phyloP scores from a whole-genome alignment of 768 basidiomycete genomes.

The Tricholoma flavovirens region DNA sequence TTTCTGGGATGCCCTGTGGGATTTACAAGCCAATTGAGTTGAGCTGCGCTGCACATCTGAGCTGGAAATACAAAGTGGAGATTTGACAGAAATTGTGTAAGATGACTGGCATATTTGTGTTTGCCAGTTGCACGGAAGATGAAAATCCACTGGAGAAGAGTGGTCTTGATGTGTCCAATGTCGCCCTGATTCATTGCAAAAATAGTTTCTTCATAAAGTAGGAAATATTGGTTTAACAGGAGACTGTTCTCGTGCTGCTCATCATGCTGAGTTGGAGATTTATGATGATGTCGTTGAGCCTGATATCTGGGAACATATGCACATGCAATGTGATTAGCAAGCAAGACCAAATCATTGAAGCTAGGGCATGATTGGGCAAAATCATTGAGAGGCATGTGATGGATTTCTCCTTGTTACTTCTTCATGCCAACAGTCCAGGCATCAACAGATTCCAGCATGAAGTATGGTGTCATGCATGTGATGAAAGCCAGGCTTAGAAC shows the following conservation, averaged over 20 bases:
- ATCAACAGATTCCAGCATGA: background rate
- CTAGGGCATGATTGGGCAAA: background rate
- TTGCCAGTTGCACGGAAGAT: background rate
- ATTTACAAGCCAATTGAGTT: too few species aligned
- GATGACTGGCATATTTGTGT: background rate
- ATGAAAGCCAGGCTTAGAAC: background rate
- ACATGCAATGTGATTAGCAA: too few species aligned
- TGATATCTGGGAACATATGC: too few species aligned
- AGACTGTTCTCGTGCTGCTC: too few species aligned
- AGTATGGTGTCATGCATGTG: background rate
- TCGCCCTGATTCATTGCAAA: background rate
- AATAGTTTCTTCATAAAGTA: too few species aligned
- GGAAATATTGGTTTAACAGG: too few species aligned
- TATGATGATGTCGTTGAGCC: too few species aligned
- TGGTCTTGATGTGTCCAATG: background rate
- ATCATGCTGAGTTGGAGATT: too few species aligned
- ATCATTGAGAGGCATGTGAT: background rate
- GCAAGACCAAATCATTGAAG: too few species aligned
- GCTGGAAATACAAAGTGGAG: too few species aligned
- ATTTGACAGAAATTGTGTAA: background rate
- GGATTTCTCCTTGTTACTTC: too few species aligned
- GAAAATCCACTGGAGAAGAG: background rate
- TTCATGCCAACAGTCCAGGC: background rate
- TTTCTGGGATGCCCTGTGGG: constrained; percentile 19
- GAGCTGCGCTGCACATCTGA: too few species aligned